Conservation (phyloP, 768 basidiomycete genomes). For the Terana coerulea region DNA sequence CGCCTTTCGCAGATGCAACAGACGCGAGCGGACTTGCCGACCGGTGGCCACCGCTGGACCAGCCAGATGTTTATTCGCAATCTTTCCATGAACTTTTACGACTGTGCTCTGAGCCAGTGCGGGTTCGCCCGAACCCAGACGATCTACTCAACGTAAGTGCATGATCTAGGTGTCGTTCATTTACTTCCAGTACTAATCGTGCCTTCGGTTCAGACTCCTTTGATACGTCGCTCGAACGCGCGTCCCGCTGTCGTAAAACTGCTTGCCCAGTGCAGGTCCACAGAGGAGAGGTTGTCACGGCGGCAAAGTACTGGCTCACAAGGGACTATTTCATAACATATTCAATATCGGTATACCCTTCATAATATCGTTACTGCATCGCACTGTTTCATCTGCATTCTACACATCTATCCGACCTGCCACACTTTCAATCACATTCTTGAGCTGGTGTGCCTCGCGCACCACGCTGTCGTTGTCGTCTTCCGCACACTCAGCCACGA, state of each 20-base stretch:
- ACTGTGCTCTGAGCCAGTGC: constrained; percentile 59
- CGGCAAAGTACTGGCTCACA: constrained; percentile 24
- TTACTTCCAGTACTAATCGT: constrained; percentile 4
- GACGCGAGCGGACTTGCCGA: constrained; percentile 43
- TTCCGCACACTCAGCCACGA: constrained; percentile 83
- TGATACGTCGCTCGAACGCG: constrained; percentile 66
- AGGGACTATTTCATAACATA: constrained; percentile 27
- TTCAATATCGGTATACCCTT: constrained; percentile 19
- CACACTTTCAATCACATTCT: constrained; percentile 65
- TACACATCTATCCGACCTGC: constrained; percentile 51
- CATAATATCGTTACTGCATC: not conserved
- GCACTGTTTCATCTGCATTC: not conserved
- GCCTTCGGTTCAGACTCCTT: constrained; percentile 49
- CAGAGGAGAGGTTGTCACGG: constrained; percentile 44
- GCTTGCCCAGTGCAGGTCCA: constrained; percentile 60
- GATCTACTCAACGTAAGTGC: constrained; percentile 56
- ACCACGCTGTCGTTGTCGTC: constrained; percentile 87
- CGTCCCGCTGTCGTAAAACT: constrained; percentile 64
- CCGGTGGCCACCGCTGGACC: constrained; percentile 60
- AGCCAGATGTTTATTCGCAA: constrained; percentile 59
- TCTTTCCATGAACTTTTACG: constrained; percentile 71
- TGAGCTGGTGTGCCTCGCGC: constrained; percentile 61
- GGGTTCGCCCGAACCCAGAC: constrained; percentile 49
- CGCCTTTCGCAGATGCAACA: constrained; percentile 64
- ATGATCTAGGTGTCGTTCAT: not conserved